Percentiles rank a stretch among this genome's conserved stretches.
Evolutionary conservation across 2,329 filamentous ascomycete genomes (phyloP).

Genomic region (Botrytis hyacinthi): DNA sequence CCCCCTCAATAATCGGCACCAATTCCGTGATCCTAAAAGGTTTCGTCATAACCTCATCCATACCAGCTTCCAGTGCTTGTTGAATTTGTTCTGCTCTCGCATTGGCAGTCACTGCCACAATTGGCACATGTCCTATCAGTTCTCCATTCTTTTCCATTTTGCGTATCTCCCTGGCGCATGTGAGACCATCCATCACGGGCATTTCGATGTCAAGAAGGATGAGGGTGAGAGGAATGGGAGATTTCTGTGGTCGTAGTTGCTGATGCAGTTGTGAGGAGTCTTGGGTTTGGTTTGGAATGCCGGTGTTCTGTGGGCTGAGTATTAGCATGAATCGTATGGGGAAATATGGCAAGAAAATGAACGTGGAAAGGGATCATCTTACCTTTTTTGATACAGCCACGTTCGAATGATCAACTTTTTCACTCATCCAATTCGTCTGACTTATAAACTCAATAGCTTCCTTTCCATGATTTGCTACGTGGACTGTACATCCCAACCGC

Average conservation of each 20-base stretch:
- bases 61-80: conserved; percentile 67
- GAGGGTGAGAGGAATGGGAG: conserved; percentile 38
- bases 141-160: conserved; percentile 58
- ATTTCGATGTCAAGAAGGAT: conserved; percentile 80
- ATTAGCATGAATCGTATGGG: not conserved
- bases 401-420: conserved; percentile 39
- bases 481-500: conserved; percentile 41
- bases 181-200: conserved; percentile 79
- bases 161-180: conserved; percentile 66
- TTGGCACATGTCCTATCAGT: conserved; percentile 64
- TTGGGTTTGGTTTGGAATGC: not conserved
- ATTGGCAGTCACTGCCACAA: conserved; percentile 76
- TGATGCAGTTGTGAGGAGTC: not conserved
- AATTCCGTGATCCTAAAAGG: conserved; percentile 51
- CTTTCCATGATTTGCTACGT: conserved; percentile 56
- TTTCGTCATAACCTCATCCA: conserved; percentile 77
- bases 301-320: not conserved
- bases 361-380: not conserved
- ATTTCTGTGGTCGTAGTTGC: not conserved
- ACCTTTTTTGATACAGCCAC: conserved; percentile 49
- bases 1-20: not conserved
- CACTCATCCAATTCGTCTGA: conserved; percentile 39
- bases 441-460: conserved; percentile 49
- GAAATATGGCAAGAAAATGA: not conserved
- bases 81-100: conserved; percentile 70